Conservation (phyloP, 2,329 filamentous ascomycete species). For the Cercospora janseana region DNA sequence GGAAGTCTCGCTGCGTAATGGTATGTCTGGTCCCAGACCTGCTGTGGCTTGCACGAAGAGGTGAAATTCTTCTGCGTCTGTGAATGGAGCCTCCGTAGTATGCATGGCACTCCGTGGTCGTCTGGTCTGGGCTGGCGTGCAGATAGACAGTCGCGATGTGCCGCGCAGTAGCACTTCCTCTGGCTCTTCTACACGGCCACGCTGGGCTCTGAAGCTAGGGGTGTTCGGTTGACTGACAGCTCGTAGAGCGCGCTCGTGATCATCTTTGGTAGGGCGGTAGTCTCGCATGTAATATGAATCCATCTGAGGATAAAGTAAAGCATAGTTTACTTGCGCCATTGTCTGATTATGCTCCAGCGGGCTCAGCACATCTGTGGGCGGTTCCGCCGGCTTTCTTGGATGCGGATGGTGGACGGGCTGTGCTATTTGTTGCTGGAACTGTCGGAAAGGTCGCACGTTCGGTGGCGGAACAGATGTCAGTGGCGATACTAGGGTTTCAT, state of each 20-base stretch:
- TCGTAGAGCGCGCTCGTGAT: constrained; percentile 17
- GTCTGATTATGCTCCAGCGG: constrained; percentile 12
- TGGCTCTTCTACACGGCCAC: constrained; percentile 5
- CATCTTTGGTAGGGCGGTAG: constrained; percentile 16
- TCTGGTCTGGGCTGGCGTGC: constrained; percentile 20
- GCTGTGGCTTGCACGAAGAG: constrained; percentile 37
- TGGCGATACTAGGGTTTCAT: constrained; percentile 4
- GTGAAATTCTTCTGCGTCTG: constrained; percentile 33
- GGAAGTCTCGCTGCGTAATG: constrained; percentile 14
- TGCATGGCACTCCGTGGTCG: constrained; percentile 18
- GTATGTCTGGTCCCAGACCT: constrained; percentile 32
- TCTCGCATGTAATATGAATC: constrained; percentile 24
- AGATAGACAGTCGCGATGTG: constrained; percentile 24
- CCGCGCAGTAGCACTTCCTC: constrained; percentile 16
- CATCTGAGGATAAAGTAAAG: constrained; percentile 29
- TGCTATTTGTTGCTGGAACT: constrained; percentile 11
- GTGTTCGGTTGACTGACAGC: constrained; percentile 33
- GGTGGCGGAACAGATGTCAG: constrained; percentile 5
- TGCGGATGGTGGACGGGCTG: constrained; percentile 8
- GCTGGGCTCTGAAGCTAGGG: constrained; percentile 6
- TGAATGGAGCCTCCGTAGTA: constrained; percentile 30
- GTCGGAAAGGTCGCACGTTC: constrained; percentile 8
- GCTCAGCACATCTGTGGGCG: constrained; percentile 2
- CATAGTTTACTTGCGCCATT: constrained; percentile 8
- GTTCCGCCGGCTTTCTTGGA: constrained; percentile 7